A percentile compares a stretch with the other conserved stretches of the same genome.
Evolutionary conservation across 257 asterid genomes (phyloP).

Genomic region (Nicotiana tomentosiformis): DNA sequence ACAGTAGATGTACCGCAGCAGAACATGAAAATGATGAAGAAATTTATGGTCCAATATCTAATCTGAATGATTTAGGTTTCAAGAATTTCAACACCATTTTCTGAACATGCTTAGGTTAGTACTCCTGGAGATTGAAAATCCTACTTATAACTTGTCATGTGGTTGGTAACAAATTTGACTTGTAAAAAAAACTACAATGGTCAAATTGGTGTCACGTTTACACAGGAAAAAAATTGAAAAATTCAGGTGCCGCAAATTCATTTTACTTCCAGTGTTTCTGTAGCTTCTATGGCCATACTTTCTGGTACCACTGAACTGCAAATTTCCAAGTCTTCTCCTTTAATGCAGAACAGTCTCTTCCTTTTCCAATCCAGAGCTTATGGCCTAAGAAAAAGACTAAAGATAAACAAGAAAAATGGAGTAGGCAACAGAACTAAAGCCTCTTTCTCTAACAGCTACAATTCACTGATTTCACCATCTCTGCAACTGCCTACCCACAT

Average conservation of each 20-base stretch:
- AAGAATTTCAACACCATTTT: background rate
- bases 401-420: background rate
- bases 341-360: background rate
- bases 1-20: slow-evolving; percentile 8
- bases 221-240: slow-evolving; percentile 12
- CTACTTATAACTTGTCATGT: background rate
- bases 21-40: slow-evolving; percentile 2
- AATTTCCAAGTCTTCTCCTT: background rate
- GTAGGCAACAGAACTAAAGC: background rate
- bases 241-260: slow-evolving; percentile 21
- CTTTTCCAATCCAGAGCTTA: background rate
- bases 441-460: slow-evolving; percentile 25
- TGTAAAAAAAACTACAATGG: slow-evolving; percentile 23
- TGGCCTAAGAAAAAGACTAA: background rate
- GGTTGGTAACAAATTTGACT: background rate
- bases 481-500: slow-evolving; percentile 78
- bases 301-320: background rate
- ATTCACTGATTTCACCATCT: slow-evolving; percentile 53
- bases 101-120: background rate
- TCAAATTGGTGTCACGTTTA: slow-evolving; percentile 26
- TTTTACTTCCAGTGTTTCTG: background rate
- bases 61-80: background rate
- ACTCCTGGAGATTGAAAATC: background rate
- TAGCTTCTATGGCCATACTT: background rate
- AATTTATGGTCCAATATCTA: background rate